Evolutionary conservation across 768 basidiomycete species (phyloP), one percentile per base, ranked within the genome.

Genomic region (Phallus indusiatus): DNA sequence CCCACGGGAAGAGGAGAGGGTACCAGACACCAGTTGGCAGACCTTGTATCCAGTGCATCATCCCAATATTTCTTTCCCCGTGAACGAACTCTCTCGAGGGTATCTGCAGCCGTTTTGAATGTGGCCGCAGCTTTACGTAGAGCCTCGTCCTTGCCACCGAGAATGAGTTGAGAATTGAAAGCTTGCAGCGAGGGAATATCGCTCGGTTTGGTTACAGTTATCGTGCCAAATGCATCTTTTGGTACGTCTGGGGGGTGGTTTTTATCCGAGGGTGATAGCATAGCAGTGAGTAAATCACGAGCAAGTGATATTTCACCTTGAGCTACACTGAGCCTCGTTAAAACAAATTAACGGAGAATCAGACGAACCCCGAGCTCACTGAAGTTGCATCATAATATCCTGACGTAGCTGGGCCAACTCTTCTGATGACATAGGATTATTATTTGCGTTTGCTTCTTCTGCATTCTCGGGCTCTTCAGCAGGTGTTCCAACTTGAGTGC

Each of bases 141-240:
- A 0, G 88, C 82, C 67, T 85, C 83, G 60, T 93, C 90, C 70
- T 93, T 93, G 34, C 85, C 83, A 0, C 90, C 89, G 50, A 89
- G 78, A 6, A 79, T 76, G 6, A 90, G 70, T 61, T 88, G 88
- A 0, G 84, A 73, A 68, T 89, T 82, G 69, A 89, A 88, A 1
- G 84, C 80, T 56, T 83, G 80, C 1, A 90, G 79, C 0, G 88
- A 88, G 7, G 69, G 62, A 17, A 87, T 83, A 5, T 81, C 74
- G n/a, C 73, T 64, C 34, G 83, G 85, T 65, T 88, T 88, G 9
- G 81, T 77, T 18, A 88, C 83, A 11, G 79, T 68, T 8, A 85
- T 84, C 4, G 86, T 81, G 1, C 84, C 80, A 12, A 90, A 73
- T 16, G 73, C 67, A 28, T 72, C 47, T 24, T 65, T 56, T 61